phyloP scores from a whole-genome alignment of 2,329 filamentous ascomycete species.

The Sporothrix euskadiensis region DNA sequence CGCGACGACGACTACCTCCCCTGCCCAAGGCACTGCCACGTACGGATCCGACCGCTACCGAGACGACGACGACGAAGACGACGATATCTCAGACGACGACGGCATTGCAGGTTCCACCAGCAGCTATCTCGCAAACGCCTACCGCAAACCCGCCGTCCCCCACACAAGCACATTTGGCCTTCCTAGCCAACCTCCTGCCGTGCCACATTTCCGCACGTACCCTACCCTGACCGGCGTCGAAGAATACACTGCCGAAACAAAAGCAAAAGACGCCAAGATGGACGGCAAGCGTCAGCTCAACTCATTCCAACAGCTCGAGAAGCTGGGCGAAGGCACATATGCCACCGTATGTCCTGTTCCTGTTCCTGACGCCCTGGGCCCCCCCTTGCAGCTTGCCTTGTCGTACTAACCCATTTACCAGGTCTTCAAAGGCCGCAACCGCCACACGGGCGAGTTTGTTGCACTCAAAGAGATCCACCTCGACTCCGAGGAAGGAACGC shows the following conservation, averaged over 20 bases:
- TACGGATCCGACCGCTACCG: not conserved
- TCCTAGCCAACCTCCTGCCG: slow-evolving; percentile 37
- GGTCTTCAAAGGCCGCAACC: slow-evolving; percentile 96
- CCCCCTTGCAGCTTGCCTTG: too few species aligned
- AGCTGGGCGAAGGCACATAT: slow-evolving; percentile 97
- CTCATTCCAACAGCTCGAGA: slow-evolving; percentile 99
- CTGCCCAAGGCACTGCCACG: not conserved
- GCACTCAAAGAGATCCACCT: slow-evolving; percentile 98
- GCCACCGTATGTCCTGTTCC: slow-evolving; percentile 71
- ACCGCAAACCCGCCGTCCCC: not conserved
- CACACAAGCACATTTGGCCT: slow-evolving; percentile 33
- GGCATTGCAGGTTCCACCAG: not conserved
- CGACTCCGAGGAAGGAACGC: slow-evolving; percentile 96
- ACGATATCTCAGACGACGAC: not conserved
- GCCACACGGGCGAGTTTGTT: slow-evolving; percentile 94
- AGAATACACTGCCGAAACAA: slow-evolving; percentile 27
- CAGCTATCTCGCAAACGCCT: slow-evolving; percentile 1
- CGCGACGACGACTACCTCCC: not conserved
- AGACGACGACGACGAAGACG: slow-evolving; percentile 6
- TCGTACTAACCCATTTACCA: slow-evolving; percentile 41
- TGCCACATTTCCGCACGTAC: slow-evolving; percentile 37
- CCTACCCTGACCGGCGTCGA: slow-evolving; percentile 28
- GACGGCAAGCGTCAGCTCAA: slow-evolving; percentile 90
- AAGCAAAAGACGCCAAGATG: slow-evolving; percentile 55
- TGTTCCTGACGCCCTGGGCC: not conserved